A percentile compares a stretch with the other conserved stretches of the same genome.
Conservation (phyloP, 2,329 filamentous ascomycete species). For the Paraphaeosphaeria sporulosa region DNA sequence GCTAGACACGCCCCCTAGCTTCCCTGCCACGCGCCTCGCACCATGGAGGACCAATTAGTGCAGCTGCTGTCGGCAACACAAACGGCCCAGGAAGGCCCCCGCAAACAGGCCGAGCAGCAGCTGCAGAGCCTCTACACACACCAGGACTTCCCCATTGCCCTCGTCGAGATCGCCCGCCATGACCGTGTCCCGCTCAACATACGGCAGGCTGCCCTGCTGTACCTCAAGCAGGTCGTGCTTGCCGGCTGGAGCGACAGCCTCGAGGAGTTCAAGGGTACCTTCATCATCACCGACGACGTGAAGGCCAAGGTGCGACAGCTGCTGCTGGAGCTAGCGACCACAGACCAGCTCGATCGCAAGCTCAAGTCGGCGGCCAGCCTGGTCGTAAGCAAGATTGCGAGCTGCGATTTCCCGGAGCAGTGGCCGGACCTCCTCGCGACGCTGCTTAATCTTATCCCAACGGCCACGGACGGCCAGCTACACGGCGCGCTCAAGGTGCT, state of each 20-base stretch:
- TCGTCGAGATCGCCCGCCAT: slow-evolving; percentile 83
- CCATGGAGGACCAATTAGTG: slow-evolving; percentile 92
- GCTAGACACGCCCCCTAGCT: slow-evolving; percentile 15
- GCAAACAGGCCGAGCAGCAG: slow-evolving; percentile 86
- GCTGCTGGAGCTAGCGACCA: slow-evolving; percentile 80
- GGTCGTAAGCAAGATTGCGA: slow-evolving; percentile 92
- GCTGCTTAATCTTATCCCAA: slow-evolving; percentile 78
- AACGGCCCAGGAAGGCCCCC: slow-evolving; percentile 74
- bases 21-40: slow-evolving; percentile 26
- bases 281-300: slow-evolving; percentile 75
- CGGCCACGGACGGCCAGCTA: slow-evolving; percentile 78
- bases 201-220: slow-evolving; percentile 82
- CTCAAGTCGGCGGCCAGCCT: slow-evolving; percentile 89
- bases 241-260: slow-evolving; percentile 82
- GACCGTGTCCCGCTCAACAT: slow-evolving; percentile 74
- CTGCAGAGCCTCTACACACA: slow-evolving; percentile 74
- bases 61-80: slow-evolving; percentile 88
- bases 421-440: slow-evolving; percentile 90
- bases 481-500: slow-evolving; percentile 91
- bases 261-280: slow-evolving; percentile 72
- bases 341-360: slow-evolving; percentile 77
- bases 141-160: slow-evolving; percentile 76
- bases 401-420: slow-evolving; percentile 89
- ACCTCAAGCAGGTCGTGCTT: slow-evolving; percentile 83
- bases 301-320: slow-evolving; percentile 77